phyloP scores from a whole-genome alignment of 2,329 filamentous ascomycete genomes.

The Aspergillus fumigatus region DNA sequence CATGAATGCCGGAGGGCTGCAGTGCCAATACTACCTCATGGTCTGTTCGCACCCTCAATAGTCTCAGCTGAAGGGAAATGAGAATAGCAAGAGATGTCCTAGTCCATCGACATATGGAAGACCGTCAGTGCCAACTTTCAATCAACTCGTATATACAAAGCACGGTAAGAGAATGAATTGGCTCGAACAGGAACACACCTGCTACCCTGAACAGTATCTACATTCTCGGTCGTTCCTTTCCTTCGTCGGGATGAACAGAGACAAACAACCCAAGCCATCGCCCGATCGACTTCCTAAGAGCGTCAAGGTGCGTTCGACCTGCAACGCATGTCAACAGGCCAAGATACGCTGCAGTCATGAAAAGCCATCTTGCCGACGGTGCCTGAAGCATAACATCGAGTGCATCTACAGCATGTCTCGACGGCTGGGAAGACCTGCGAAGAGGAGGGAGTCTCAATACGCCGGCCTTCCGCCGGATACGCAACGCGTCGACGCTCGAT shows the following conservation, averaged over 20 bases:
- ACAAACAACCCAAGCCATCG: slow-evolving; percentile 1
- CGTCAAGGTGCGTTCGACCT: slow-evolving; percentile 34
- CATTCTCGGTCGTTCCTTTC: not conserved
- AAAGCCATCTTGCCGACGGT: slow-evolving; percentile 31
- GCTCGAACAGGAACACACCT: not conserved
- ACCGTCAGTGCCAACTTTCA: not conserved
- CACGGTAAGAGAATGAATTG: not conserved
- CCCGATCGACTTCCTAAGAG: slow-evolving; percentile 24
- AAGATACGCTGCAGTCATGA: slow-evolving; percentile 37
- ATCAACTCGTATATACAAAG: not conserved
- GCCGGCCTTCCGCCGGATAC: not conserved
- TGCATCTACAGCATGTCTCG: slow-evolving; percentile 35
- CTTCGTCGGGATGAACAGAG: slow-evolving; percentile 5
- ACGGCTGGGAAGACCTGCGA: slow-evolving; percentile 31
- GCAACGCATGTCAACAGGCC: slow-evolving; percentile 37
- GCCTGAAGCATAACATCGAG: slow-evolving; percentile 30
- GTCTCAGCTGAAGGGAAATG: not conserved
- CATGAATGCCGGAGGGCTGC: not conserved
- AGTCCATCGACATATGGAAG: not conserved
- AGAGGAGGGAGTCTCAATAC: slow-evolving; percentile 20
- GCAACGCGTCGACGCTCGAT: not conserved
- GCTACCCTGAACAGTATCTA: not conserved
- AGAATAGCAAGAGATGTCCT: not conserved
- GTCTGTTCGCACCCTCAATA: not conserved
- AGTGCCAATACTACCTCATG: slow-evolving; percentile 11